Evolutionary conservation across 768 basidiomycete species (phyloP), one percentile per base, ranked within the genome.

Genomic region (Mycena crocata): DNA sequence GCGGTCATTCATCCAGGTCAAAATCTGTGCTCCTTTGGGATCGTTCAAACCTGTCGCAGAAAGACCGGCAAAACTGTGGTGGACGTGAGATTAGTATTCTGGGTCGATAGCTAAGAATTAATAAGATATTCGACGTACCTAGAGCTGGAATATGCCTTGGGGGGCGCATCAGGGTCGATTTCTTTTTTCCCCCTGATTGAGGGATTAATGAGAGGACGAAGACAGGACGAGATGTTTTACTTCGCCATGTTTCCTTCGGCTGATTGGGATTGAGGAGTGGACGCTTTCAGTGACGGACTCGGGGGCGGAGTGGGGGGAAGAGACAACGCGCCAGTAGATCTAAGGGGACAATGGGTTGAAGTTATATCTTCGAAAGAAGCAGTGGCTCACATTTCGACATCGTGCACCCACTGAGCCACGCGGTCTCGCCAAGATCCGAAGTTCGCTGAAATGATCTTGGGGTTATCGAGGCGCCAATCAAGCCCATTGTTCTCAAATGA

Each of bases 401-500:
- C 39, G 46, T 9, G 46, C 19, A 62, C 19, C 66, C 66, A 67
- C 24, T 35, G 48, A 19, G n/a, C 17, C 2, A 67, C 55, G 30
- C 66, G 64, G 3, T 62, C 48, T 34, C 4, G 15, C 8, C 4
- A 24, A 23, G n/a, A 24, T 6, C 32, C 56, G 21, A 50, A n/a
- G 28, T 46, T 48, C 15, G 35, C 24, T n/a, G 52, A 46, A 3
- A 24, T 17, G 23, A 44, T 19, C n/a, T n/a, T n/a, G n/a, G n/a
- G n/a, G 23, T 44, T 49, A 56, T 66, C 65, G 6, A 59, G 39
- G 28, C 58, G 65, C 65, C 65, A 66, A 61, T 55, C 44, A 15
- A 66, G 35, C 23, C 37, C 45, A 35, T 61, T 56, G 52, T 60
- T 61, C 28, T 48, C 46, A 54, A 35, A 66, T 56, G 35, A 34